Conservation (phyloP, 73 alveolate genomes). For the Paramecium tetraurelia region DNA sequence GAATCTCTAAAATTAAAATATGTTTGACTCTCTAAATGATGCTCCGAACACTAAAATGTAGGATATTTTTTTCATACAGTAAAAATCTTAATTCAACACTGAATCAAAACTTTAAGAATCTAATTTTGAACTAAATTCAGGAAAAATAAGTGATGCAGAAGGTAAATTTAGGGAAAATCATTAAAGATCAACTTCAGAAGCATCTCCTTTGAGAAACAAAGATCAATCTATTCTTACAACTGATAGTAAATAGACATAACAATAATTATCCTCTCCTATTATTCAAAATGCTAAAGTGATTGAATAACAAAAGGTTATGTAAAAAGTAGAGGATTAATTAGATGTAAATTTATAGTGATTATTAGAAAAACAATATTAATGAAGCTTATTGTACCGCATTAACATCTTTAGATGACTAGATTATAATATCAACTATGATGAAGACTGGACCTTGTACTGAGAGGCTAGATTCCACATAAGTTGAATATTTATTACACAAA, state of each 20-base stretch:
- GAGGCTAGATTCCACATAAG: slow-evolving; percentile 16
- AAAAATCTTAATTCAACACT: neutral
- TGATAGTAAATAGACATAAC: neutral
- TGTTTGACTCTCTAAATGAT: neutral
- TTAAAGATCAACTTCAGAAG: neutral
- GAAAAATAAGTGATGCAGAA: neutral
- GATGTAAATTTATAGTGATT: neutral
- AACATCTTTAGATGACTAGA: slow-evolving; percentile 37
- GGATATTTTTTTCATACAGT: neutral
- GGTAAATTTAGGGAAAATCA: neutral
- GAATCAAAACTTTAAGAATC: neutral
- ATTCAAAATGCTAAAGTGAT: neutral
- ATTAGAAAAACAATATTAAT: slow-evolving; percentile 38
- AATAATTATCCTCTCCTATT: neutral
- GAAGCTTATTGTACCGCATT: slow-evolving; percentile 46
- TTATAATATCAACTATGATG: slow-evolving; percentile 32
- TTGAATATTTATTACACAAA: slow-evolving; percentile 18
- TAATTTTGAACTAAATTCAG: neutral
- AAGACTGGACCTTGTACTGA: slow-evolving; percentile 50
- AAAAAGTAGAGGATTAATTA: slow-evolving; percentile 11
- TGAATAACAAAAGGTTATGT: neutral
- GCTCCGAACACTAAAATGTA: neutral
- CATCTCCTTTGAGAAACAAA: neutral
- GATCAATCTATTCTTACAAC: neutral
- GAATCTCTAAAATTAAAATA: neutral